phyloP scores from a whole-genome alignment of 306 rosid species.

The Fragaria iinumae region DNA sequence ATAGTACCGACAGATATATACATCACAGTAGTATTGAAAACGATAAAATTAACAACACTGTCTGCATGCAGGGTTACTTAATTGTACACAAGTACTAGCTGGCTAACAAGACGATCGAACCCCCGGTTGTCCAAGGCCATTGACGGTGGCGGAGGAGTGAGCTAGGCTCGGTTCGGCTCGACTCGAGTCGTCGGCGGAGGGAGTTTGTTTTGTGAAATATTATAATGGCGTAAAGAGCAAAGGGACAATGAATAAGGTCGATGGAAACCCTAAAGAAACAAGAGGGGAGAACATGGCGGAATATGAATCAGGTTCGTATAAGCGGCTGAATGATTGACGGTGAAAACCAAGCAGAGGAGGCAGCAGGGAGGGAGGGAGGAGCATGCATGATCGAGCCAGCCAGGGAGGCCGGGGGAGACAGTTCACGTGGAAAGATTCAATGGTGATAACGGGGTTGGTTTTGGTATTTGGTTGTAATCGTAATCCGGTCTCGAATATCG shows the following conservation, averaged over 20 bases:
- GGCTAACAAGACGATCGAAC: neutral
- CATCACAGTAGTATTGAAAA: neutral
- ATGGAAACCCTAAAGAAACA: neutral
- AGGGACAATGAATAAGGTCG: neutral
- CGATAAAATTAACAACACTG: neutral
- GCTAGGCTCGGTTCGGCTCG: neutral
- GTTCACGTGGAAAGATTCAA: conserved; percentile 80
- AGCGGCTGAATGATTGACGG: conserved; percentile 44
- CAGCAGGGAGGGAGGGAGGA: neutral
- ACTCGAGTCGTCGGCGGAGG: neutral
- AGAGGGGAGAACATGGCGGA: neutral
- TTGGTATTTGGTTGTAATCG: conserved; percentile 64
- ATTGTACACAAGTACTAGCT: no score
- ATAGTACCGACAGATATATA: neutral
- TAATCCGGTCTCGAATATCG: conserved; percentile 29
- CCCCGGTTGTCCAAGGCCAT: neutral
- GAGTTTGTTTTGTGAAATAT: neutral
- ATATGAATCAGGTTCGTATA: neutral
- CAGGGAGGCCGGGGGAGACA: conserved; percentile 27
- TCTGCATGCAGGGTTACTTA: neutral
- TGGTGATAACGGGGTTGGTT: conserved; percentile 34
- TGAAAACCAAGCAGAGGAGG: conserved; percentile 48
- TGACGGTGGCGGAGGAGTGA: neutral
- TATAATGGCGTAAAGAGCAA: neutral
- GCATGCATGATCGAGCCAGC: neutral